phyloP scores from a whole-genome alignment of 73 alveolate species.

The Paramecium primaurelia region DNA sequence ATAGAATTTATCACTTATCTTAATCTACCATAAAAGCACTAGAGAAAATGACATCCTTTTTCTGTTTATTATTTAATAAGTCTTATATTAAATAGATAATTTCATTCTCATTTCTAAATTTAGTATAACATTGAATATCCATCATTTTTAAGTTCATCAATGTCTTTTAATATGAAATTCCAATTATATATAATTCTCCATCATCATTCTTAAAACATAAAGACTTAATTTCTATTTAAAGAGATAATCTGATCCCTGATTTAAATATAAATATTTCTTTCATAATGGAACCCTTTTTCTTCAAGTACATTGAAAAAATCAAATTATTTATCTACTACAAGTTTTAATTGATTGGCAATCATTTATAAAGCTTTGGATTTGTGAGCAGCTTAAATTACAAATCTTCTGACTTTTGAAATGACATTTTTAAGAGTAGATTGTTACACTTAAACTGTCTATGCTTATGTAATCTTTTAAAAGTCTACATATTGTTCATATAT shows the following conservation, averaged over 20 bases:
- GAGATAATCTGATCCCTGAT: not conserved
- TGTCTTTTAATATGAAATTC: not conserved
- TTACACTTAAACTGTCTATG: not conserved
- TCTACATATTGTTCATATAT: not conserved
- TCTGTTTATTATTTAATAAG: not conserved
- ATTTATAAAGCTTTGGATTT: not conserved
- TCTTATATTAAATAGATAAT: not conserved
- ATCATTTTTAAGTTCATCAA: not conserved
- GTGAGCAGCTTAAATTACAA: not conserved
- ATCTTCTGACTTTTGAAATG: not conserved
- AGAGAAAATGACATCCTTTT: not conserved
- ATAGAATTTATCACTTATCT: not conserved
- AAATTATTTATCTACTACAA: not conserved
- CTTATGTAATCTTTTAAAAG: not conserved
- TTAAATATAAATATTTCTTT: slow-evolving; percentile 58
- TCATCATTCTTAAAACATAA: slow-evolving; percentile 13
- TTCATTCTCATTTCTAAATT: slow-evolving; percentile 17
- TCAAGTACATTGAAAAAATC: not conserved
- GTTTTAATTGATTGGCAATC: not conserved
- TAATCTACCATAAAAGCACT: not conserved
- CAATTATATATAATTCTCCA: not conserved
- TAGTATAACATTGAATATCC: not conserved
- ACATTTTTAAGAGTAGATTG: not conserved
- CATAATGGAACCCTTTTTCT: slow-evolving; percentile 53
- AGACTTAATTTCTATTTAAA: not conserved